Conservation (phyloP, 805 yeast genomes). For the Nakazawaea holstii region DNA sequence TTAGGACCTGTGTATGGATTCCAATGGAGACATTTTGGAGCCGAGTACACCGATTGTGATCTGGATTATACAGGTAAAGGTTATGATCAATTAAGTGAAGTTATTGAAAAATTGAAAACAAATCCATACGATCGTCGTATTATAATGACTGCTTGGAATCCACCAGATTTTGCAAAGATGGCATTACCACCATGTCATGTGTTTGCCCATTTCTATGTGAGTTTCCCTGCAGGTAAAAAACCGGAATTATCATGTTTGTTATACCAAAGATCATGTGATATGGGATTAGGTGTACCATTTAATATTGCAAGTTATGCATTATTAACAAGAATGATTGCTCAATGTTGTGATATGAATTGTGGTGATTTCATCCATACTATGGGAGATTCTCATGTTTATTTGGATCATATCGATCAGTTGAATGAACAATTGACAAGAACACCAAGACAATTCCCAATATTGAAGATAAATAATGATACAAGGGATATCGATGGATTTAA, state of each 20-base stretch:
- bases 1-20: slow-evolving; percentile 98
- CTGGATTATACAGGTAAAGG: slow-evolving; percentile 86
- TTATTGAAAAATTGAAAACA: slow-evolving; percentile 72
- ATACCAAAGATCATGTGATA: slow-evolving; percentile 97
- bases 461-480: slow-evolving; percentile 64
- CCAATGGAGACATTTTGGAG: slow-evolving; percentile 99
- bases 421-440: slow-evolving; percentile 69
- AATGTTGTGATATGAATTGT: slow-evolving; percentile 89
- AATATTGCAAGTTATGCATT: slow-evolving; percentile 96
- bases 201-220: slow-evolving; percentile 91
- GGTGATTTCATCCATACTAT: slow-evolving; percentile 93
- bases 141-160: slow-evolving; percentile 97
- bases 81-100: slow-evolving; percentile 78
- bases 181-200: slow-evolving; percentile 99
- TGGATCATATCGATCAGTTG: slow-evolving; percentile 89
- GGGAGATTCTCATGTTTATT: slow-evolving; percentile 96
- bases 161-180: slow-evolving; percentile 90
- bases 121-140: slow-evolving; percentile 95
- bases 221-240: slow-evolving; percentile 55
- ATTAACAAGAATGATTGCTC: slow-evolving; percentile 91
- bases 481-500: slow-evolving; percentile 78
- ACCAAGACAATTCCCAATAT: slow-evolving; percentile 79
- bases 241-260: slow-evolving; percentile 81
- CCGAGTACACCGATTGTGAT: slow-evolving; percentile 81
- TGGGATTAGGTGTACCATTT: slow-evolving; percentile 99